Evolutionary conservation across 805 yeast species (phyloP).

Genomic region (Monosporozyma servazzii): DNA sequence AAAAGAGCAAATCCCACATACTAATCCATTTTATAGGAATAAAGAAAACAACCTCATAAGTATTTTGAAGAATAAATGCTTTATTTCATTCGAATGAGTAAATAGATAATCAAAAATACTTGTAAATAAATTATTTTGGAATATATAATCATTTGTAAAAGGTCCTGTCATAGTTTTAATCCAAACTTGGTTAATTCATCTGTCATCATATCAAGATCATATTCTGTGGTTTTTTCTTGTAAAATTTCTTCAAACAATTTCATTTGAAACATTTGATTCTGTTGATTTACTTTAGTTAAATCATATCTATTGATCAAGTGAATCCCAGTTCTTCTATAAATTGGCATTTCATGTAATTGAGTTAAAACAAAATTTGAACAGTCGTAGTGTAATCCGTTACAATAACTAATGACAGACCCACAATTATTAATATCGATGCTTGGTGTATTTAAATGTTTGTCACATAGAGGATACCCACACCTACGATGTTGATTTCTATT

Average conservation of each 20-base stretch:
- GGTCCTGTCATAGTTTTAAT: neutral
- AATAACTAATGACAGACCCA: constrained; percentile 32
- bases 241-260: constrained; percentile 31
- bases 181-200: constrained; percentile 1
- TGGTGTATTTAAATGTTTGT: constrained; percentile 9
- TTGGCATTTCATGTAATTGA: constrained; percentile 35
- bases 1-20: neutral
- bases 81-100: neutral
- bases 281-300: constrained; percentile 3
- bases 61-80: neutral
- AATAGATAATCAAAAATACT: neutral
- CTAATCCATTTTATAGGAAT: neutral
- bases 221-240: constrained; percentile 15
- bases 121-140: neutral
- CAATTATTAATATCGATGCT: constrained; percentile 16
- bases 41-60: neutral
- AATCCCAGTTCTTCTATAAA: constrained; percentile 52
- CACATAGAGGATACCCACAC: constrained; percentile 81
- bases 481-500: constrained; percentile 67
- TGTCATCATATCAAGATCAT: constrained; percentile 13
- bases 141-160: neutral
- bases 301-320: constrained; percentile 14
- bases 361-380: constrained; percentile 59
- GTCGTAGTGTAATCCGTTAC: constrained; percentile 72
- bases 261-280: constrained; percentile 12